Base-by-base conservation (phyloP, 345 rosid species). In the Hibiscus tridactylites region DNA sequence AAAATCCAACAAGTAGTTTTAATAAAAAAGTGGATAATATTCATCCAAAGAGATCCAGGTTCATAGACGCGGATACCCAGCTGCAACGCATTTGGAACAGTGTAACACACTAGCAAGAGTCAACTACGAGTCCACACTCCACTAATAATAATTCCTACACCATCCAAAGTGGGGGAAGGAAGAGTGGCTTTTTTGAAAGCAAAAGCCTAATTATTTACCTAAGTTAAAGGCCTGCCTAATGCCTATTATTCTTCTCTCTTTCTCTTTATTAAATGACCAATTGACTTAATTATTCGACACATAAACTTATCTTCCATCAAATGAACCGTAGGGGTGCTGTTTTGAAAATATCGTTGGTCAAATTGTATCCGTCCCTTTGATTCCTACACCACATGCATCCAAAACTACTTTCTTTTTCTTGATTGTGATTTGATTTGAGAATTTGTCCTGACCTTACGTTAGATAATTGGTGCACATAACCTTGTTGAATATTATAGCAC, bases 121-220 rank as follows among this genome's bases (percentile, higher is more conserved):
- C 31, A 28, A 28, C 31, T 28, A 28, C 31, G 31, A 28, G 42
- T 37, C 42, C 42, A 37, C 42, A 6, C 42, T 37, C 42, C 42
- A 37, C 42, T 37, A 37, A 37, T 7, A 37, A 37, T 5, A 9
- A 37, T 29, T 2, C 24, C 24, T 21, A 75, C 61, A 63, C 73
- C 72, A 74, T 49, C 46, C 75, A 80, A 78, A 78, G 82, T 78
- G 79, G 65, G 69, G 77, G 77, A 75, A 71, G 9, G 10, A 64
- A 29, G 61, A 8, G 64, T 50, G 16, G 39, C 75, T 50, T 78
- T 79, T 70, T 65, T 19, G 69, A 61, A 6, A 28, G 31, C 31
- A 28, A 67, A 58, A 67, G 76, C 68, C 26, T 49, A 53, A 9
- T 9, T 42, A 9, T 42, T 42, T 9, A 42, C 10, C 8, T 8